Conservation (phyloP, 495 filamentous ascomycete species). For the Geopyxis carbonaria region DNA sequence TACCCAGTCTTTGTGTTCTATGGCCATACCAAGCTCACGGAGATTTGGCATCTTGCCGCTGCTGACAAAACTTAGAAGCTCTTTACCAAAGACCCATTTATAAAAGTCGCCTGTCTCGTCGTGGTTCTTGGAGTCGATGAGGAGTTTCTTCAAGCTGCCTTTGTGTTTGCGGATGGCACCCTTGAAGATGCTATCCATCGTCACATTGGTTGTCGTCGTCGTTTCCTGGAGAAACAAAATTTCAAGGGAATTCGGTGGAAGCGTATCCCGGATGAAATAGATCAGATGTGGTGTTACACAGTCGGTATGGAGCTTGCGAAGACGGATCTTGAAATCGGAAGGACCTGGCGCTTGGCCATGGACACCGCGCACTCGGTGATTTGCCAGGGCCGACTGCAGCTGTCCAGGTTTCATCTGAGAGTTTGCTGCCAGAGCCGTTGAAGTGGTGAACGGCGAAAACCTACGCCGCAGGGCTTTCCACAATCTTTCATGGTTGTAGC, state of each 20-base stretch:
- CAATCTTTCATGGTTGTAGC: constrained; percentile 57
- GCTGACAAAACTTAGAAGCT: constrained; percentile 60
- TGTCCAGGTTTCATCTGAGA: background rate
- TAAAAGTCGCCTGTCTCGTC: constrained; percentile 37
- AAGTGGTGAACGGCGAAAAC: constrained; percentile 39
- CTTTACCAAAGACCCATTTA: constrained; percentile 62
- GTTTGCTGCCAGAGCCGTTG: constrained; percentile 2
- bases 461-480: constrained; percentile 63
- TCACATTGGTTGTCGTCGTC: constrained; percentile 35
- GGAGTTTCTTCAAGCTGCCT: constrained; percentile 53
- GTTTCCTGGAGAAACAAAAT: constrained; percentile 71
- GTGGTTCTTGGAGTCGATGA: constrained; percentile 42
- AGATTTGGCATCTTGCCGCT: constrained; percentile 66
- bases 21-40: constrained; percentile 55
- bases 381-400: constrained; percentile 16
- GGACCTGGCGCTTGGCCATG: constrained; percentile 6
- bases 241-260: constrained; percentile 73
- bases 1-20: constrained; percentile 82
- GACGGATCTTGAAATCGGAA: constrained; percentile 48
- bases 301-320: constrained; percentile 75
- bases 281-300: constrained; percentile 61
- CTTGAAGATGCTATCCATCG: constrained; percentile 61
- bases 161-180: constrained; percentile 57
- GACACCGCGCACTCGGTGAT: constrained; percentile 11
- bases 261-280: constrained; percentile 64